Conservation (phyloP, 306 rosid species). For the Trifolium dubium region DNA sequence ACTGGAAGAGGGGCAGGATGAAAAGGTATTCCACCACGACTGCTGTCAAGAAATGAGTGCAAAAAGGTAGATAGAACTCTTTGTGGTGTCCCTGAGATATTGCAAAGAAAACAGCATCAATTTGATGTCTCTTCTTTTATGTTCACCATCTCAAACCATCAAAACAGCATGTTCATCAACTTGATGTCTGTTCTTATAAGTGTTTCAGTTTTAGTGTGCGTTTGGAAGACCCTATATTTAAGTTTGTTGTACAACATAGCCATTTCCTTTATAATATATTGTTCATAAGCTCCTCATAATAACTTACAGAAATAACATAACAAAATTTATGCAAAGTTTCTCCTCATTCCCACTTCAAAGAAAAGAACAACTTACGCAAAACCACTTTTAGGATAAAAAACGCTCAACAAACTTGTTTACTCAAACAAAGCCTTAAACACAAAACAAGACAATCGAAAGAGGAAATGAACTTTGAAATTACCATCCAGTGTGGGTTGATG, state of each 20-base stretch:
- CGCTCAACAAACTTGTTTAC: neutral
- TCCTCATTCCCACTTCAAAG: neutral
- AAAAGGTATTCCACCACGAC: conserved; percentile 91
- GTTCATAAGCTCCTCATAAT: neutral
- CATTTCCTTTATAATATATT: neutral
- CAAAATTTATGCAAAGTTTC: neutral
- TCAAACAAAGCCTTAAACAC: neutral
- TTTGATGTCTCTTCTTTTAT: neutral
- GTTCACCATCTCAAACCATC: conserved; percentile 13
- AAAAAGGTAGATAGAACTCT: conserved; percentile 86
- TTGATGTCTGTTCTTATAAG: neutral
- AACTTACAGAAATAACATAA: neutral
- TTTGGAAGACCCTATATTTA: neutral
- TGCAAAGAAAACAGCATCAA: conserved; percentile 32
- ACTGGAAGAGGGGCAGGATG: conserved; percentile 82
- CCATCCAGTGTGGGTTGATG: conserved; percentile 76
- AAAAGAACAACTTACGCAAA: neutral
- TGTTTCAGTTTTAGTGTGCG: neutral
- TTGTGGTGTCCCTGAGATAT: conserved; percentile 86
- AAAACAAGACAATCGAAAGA: conserved; percentile 20
- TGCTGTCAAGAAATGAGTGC: conserved; percentile 90
- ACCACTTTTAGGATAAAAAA: neutral
- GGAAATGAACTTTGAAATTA: conserved; percentile 1
- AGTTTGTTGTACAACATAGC: neutral
- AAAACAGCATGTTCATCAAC: conserved; percentile 14